Base-by-base conservation (phyloP, 805 yeast genomes). In the Candida schatavii region DNA sequence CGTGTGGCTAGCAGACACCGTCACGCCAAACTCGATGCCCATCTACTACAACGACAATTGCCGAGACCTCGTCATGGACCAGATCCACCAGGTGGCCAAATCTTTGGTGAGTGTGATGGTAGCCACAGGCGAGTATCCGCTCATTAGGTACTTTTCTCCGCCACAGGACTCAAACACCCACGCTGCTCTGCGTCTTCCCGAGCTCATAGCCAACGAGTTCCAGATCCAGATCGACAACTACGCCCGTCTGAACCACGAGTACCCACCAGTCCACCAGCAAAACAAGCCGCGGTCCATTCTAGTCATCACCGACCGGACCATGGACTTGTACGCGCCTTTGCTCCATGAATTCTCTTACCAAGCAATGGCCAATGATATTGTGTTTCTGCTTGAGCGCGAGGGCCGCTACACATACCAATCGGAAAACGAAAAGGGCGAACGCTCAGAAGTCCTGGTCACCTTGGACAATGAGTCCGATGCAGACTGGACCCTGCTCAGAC, bases 331-430 rank as follows among this genome's bases (percentile, higher is more conserved):
- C 52, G 85, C 93, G 5, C 96, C 97, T 0, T 59, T 93, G 36
- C 63, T 90, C 41, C 98, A 93, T 61, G 96, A 88, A 58, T 88
- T 90, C 62, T 78, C 84, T 19, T 93, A 90, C 62, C 95, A 91
- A 63, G 90, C 97, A 3, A 82, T 90, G 86, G 85, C 90, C 15
- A 83, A 84, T 66, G 99, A 91, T 60, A 63, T 84, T 21, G 73
- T 75, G 2, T 66, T 65, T 23, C 55, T 64, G 33, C 61, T 70
- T 47, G 76, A 51, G 66, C 63, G 60, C 61, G 68, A 40, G 67
- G 68, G 70, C 22, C 49, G 49, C 13, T 83, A 78, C 57, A 66
- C 56, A 25, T 86, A 82, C 54, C 57, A 66, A 35, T 73, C 78
- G 5, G 85, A 77, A 52, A 79, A 69, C 55, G 88, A 78, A 57